A percentile compares a stretch with the other conserved stretches of the same genome.
phyloP scores from a whole-genome alignment of 2,329 filamentous ascomycete species.

The Aureobasidium sp. region DNA sequence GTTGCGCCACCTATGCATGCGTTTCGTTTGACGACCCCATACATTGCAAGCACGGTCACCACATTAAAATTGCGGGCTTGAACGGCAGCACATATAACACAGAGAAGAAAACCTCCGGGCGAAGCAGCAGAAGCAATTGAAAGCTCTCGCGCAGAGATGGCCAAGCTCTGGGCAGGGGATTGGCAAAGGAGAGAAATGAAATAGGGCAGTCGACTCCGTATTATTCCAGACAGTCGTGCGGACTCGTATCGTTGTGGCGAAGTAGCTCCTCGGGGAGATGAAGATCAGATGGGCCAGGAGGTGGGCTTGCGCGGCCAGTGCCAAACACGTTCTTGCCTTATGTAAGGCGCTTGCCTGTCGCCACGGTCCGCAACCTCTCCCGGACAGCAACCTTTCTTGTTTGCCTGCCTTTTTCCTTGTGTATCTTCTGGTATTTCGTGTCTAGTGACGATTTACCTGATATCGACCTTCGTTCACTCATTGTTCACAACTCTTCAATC shows the following conservation, averaged over 20 bases:
- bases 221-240: slow-evolving; percentile 11
- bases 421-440: not conserved
- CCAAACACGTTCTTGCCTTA: slow-evolving; percentile 8
- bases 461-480: slow-evolving; percentile 14
- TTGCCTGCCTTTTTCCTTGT: not conserved
- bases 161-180: slow-evolving; percentile 10
- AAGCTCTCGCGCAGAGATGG: not conserved
- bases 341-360: slow-evolving; percentile 9
- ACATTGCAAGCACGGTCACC: not conserved
- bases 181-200: not conserved
- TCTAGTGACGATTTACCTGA: not conserved
- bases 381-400: slow-evolving; percentile 6
- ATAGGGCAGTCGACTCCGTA: slow-evolving; percentile 1
- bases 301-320: slow-evolving; percentile 14
- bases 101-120: not conserved
- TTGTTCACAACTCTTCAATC: not conserved
- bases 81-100: slow-evolving; percentile 1
- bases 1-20: slow-evolving; percentile 7
- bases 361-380: slow-evolving; percentile 5
- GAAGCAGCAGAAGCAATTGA: slow-evolving; percentile 12
- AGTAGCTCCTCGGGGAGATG: slow-evolving; percentile 13
- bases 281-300: slow-evolving; percentile 13
- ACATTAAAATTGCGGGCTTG: not conserved
- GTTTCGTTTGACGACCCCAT: slow-evolving; percentile 5
- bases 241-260: slow-evolving; percentile 14